Evolutionary conservation across 169 alveolate species (phyloP).

Genomic region (Cryptosporidium muris): DNA sequence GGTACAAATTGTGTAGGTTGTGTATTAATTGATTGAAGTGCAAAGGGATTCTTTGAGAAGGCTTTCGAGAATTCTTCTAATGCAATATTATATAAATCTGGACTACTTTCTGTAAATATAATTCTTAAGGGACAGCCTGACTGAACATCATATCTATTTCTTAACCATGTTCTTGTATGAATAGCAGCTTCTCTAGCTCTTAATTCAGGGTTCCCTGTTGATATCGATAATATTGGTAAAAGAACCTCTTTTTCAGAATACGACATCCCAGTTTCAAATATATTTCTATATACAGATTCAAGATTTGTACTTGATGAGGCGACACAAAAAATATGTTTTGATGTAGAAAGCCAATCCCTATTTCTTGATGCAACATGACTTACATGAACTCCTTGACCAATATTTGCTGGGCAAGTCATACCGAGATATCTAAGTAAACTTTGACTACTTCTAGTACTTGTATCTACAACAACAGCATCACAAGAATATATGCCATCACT

Average conservation of each 20-base stretch:
- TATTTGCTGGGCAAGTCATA: constrained; percentile 14
- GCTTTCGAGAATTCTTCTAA: constrained; percentile 39
- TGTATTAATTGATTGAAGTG: neutral
- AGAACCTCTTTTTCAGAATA: neutral
- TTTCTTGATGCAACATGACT: too few relatives aligned
- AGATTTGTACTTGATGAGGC: neutral
- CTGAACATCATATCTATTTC: constrained; percentile 11
- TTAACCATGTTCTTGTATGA: constrained; percentile 32
- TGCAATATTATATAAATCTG: neutral
- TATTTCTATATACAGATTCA: neutral
- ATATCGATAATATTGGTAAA: constrained; percentile 11
- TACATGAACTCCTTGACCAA: neutral
- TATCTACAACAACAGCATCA: constrained; percentile 52
- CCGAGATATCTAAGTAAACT: constrained; percentile 7
- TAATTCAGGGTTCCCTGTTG: neutral
- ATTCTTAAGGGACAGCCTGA: constrained; percentile 37
- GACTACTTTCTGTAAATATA: constrained; percentile 7
- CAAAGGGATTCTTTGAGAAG: constrained; percentile 5
- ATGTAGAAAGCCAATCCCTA: neutral
- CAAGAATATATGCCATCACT: neutral
- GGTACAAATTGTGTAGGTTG: neutral
- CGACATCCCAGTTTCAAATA: constrained; percentile 1
- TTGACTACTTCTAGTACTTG: neutral
- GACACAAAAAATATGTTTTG: constrained; percentile 30
- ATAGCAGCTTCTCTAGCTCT: constrained; percentile 12